A percentile compares a stretch with the other conserved stretches of the same genome.
phyloP scores from a whole-genome alignment of 495 filamentous ascomycete species.

The Xylaria palmicola region DNA sequence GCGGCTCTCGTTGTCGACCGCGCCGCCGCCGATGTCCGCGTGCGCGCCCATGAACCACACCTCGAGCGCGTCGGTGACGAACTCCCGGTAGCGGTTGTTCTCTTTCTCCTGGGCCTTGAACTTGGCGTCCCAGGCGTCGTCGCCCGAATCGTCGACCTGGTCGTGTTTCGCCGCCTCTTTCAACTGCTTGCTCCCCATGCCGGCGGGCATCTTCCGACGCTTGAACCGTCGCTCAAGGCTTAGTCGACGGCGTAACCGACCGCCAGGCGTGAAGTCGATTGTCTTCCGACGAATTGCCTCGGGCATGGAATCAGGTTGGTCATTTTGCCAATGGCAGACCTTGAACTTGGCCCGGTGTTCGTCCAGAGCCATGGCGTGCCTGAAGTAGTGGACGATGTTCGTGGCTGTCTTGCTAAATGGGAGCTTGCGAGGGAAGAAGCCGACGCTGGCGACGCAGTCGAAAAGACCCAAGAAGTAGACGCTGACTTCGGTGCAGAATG shows the following conservation, averaged over 20 bases:
- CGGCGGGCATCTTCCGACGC: background rate
- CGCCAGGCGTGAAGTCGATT: constrained; percentile 1
- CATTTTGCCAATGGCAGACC: constrained; percentile 31
- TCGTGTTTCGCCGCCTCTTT: background rate
- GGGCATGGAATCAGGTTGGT: constrained; percentile 16
- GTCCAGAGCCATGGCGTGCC: constrained; percentile 41
- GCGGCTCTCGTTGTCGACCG: constrained; percentile 31
- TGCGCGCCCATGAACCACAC: constrained; percentile 41
- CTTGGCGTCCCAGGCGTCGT: constrained; percentile 15
- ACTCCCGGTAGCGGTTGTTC: constrained; percentile 3
- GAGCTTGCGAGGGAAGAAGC: constrained; percentile 37
- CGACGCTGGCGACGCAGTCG: constrained; percentile 43
- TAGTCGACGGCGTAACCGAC: background rate
- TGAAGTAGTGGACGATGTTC: constrained; percentile 34
- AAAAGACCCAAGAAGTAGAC: constrained; percentile 42
- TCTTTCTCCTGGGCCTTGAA: constrained; percentile 23
- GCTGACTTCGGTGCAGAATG: constrained; percentile 39
- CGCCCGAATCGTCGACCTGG: background rate
- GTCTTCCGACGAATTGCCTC: background rate
- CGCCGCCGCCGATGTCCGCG: constrained; percentile 37
- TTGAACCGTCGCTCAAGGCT: background rate
- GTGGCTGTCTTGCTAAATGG: constrained; percentile 39
- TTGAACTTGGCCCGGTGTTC: constrained; percentile 43
- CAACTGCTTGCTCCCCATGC: background rate
- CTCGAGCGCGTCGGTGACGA: constrained; percentile 33